Conservation (phyloP, 2,329 filamentous ascomycete genomes). For the Eutypa lata region DNA sequence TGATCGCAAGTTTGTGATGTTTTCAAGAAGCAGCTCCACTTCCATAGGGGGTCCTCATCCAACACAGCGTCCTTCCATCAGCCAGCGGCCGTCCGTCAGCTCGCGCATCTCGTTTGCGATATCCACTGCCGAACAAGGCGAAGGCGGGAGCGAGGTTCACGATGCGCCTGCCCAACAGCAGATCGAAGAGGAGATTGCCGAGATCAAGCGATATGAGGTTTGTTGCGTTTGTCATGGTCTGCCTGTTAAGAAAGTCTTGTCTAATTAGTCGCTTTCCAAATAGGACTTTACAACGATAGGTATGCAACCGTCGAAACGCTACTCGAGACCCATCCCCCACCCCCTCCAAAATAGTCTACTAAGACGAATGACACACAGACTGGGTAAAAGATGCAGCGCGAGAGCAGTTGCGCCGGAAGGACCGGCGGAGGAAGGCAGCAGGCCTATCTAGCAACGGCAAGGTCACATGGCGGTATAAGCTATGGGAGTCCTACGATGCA, state of each 20-base stretch:
- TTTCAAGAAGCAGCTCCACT: background rate
- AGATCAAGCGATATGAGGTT: slow-evolving; percentile 95
- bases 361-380: slow-evolving; percentile 54
- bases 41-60: background rate
- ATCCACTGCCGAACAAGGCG: slow-evolving; percentile 62
- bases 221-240: slow-evolving; percentile 13
- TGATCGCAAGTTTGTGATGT: background rate
- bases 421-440: slow-evolving; percentile 67
- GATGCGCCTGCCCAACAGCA: slow-evolving; percentile 59
- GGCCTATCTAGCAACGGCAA: slow-evolving; percentile 69
- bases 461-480: slow-evolving; percentile 73
- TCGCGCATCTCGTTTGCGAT: slow-evolving; percentile 67
- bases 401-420: slow-evolving; percentile 78
- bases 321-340: background rate
- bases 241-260: background rate
- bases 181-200: slow-evolving; percentile 90
- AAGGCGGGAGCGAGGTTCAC: slow-evolving; percentile 37
- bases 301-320: slow-evolving; percentile 34
- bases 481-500: slow-evolving; percentile 88
- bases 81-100: slow-evolving; percentile 47
- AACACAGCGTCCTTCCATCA: slow-evolving; percentile 39
- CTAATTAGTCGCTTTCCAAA: slow-evolving; percentile 7
- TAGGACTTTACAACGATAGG: slow-evolving; percentile 93
- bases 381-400: slow-evolving; percentile 97
- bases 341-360: slow-evolving; percentile 22